Conservation (phyloP, 768 basidiomycete species). For the Dictyophora rubrovolvata region DNA sequence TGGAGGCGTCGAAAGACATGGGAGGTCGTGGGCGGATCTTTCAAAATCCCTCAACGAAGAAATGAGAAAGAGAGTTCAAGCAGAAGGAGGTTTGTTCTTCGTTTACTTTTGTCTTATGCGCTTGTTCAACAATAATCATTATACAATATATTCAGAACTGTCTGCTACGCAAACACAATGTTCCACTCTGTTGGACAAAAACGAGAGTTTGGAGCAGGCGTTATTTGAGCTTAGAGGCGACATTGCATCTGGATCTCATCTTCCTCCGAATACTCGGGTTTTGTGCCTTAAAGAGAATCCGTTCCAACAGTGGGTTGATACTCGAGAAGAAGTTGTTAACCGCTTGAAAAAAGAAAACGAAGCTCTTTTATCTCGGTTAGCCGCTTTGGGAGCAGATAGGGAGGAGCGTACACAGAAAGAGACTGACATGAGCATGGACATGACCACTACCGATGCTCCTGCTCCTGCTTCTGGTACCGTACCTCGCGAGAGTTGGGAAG, state of each 20-base stretch:
- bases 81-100: slow-evolving; percentile 30
- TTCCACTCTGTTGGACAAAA: slow-evolving; percentile 35
- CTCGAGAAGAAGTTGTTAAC: slow-evolving; percentile 66
- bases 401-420: slow-evolving; percentile 15
- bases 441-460: neutral
- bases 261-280: slow-evolving; percentile 61
- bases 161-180: slow-evolving; percentile 26
- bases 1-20: slow-evolving; percentile 13
- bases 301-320: slow-evolving; percentile 69
- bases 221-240: slow-evolving; percentile 71
- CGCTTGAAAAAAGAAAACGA: slow-evolving; percentile 74
- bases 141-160: slow-evolving; percentile 29
- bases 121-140: neutral
- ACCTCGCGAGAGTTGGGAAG: slow-evolving; percentile 72
- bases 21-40: slow-evolving; percentile 25
- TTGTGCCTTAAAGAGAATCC: slow-evolving; percentile 71
- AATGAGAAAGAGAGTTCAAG: slow-evolving; percentile 24
- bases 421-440: slow-evolving; percentile 10
- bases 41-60: slow-evolving; percentile 29
- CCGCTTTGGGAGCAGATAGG: slow-evolving; percentile 43
- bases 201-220: slow-evolving; percentile 67
- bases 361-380: slow-evolving; percentile 60
- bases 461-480: slow-evolving; percentile 30
- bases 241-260: slow-evolving; percentile 63
- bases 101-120: neutral